A percentile compares a stretch with the other conserved stretches of the same genome.
Conservation (phyloP, 495 filamentous ascomycete species). For the Aspergillus homomorphus region DNA sequence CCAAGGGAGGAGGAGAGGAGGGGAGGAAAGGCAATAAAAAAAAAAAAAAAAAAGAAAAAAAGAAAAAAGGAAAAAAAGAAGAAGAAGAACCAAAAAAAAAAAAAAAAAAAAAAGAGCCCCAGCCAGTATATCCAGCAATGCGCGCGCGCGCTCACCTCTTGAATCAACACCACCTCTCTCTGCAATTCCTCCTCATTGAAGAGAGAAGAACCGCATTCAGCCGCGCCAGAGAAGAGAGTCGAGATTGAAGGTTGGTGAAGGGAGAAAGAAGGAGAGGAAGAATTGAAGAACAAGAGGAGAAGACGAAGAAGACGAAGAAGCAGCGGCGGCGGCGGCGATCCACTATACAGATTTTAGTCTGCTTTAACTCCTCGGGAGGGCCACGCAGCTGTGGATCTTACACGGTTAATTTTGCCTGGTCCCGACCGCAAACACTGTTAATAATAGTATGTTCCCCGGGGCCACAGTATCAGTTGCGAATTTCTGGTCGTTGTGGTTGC, state of each 20-base stretch:
- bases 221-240: not conserved
- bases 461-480: too few relatives aligned
- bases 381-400: conserved; percentile 29
- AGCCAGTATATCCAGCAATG: not conserved
- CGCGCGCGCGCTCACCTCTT: not conserved
- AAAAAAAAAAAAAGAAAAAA: not conserved
- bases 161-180: not conserved
- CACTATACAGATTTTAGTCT: conserved; percentile 6
- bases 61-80: not conserved
- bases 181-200: conserved; percentile 4
- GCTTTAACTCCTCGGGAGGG: conserved; percentile 9
- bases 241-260: not conserved
- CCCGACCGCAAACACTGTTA: conserved; percentile 3
- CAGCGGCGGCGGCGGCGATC: conserved; percentile 1
- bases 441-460: conserved; percentile 5
- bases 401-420: conserved; percentile 6
- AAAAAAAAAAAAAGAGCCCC: not conserved
- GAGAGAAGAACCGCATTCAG: not conserved
- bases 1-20: not conserved
- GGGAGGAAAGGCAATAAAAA: not conserved
- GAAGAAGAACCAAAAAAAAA: not conserved
- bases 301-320: conserved; percentile 14
- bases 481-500: not conserved
- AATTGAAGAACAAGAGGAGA: not conserved
- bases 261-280: not conserved